Base-by-base conservation (phyloP, 75 land plant genomes). In the Chamaecyparis obtusa region DNA sequence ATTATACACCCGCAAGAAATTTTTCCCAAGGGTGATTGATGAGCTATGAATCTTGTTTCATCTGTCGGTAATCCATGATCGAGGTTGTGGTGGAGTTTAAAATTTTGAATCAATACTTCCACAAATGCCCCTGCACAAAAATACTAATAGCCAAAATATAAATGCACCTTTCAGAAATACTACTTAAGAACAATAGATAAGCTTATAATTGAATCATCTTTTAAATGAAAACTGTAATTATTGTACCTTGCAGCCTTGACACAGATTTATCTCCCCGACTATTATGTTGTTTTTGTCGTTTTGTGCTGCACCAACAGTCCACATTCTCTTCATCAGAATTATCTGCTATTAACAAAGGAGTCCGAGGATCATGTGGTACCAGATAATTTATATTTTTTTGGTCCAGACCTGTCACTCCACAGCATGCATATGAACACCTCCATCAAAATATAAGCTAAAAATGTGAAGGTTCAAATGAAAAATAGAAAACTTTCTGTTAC, bases 321-420 rank as follows among this genome's bases (percentile, higher is more conserved):
- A 13, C 83, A 46, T 81, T 44, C 83, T 81, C 83, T 44, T 81
- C 83, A 81, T 81, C 54, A 81, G 83, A 46, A n/a, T 81, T 41
- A 46, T 81, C 83, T 13, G 33, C 14, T 81, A 81, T 81, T 44
- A 27, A 81, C 2, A 81, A 37, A 46, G 83, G 54, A 44, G 83
- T 27, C 54, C n/a, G 51, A 46, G 83, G 51, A 81, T 81, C 49
- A 81, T 49, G n/a, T 81, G 54, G 27, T 44, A 81, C 49, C 3
- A 51, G 83, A 81, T 11, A 49, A 81, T 46, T n/a, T 1, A 13
- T 27, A 2, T 74, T 74, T 74, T 74, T 30, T 24, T 14, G 5
- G 5, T 81, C 54, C 30, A 46, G 30, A 81, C 49, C 83, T 81
- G 83, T 44, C 21, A 81, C 32, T 27, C 51, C 83, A 81, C 14